Base-by-base conservation (phyloP, 208 protist species). In the Balamuthia mandrillaris region DNA sequence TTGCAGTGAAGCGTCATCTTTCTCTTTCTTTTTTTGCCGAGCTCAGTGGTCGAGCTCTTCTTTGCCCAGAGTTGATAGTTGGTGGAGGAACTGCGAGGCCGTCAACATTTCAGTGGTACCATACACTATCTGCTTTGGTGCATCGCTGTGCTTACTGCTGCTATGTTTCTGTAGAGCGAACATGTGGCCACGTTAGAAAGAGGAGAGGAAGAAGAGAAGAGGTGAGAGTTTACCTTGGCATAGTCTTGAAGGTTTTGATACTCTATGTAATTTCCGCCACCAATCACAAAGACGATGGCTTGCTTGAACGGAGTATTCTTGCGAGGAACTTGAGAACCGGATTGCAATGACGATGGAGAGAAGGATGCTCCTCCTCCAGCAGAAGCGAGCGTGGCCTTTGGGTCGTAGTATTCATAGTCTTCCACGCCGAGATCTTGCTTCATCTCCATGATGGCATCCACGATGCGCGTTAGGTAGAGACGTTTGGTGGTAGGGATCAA, bases 181-280 rank as follows among this genome's bases (percentile, higher is more conserved):
- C 29, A 45, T 3, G 3, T 5, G 3, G n/a, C 41, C n/a, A 52
- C 3, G 12, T 58, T 18, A 51, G 12, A 12, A 54, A 35, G 14
- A 39, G 60, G 16, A 24, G 24, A 27, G 60, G 24, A 10, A 24
- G 60, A 27, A n/a, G n/a, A 68, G 10, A 68, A 16, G 29, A 24
- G 29, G 60, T 35, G 29, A n/a, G 21, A 54, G n/a, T 12, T 14
- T 83, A 85, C 81, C 81, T 77, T 85, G 58, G 65, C 81, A n/a
- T 85, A 85, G 61, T 85, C 81, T 51, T 85, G 81, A 14, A 96
- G 86, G 89, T 96, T 95, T 56, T 94, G 91, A 81, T 94, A 94
- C 87, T 96, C 94, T 33, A 93, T 83, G 86, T 95, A 96, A 79
- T 95, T 95, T 39, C 94, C 94, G 44, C 94, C 93, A 39, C 94